Evolutionary conservation across 228 moss, liverwort and hornwort genomes (phyloP).

Genomic region (Sphagnum fallax): DNA sequence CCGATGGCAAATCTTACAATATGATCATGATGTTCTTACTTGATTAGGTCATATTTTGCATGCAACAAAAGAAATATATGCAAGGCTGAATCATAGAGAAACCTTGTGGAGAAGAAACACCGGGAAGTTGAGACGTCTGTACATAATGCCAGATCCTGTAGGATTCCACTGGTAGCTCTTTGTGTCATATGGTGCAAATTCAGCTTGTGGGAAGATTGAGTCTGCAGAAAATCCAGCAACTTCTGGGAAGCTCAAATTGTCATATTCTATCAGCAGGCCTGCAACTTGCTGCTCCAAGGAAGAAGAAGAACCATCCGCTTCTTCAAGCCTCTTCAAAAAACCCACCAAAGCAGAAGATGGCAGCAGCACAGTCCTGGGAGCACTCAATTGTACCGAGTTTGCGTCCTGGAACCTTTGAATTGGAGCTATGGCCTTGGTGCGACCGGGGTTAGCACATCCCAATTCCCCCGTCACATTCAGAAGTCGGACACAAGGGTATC

Average conservation of each 20-base stretch:
- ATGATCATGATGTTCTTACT: not conserved
- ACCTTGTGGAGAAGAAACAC: slow-evolving; percentile 77
- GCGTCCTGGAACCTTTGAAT: slow-evolving; percentile 34
- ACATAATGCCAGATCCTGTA: slow-evolving; percentile 56
- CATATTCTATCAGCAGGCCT: slow-evolving; percentile 79
- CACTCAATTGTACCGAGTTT: slow-evolving; percentile 10
- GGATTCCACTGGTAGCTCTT: slow-evolving; percentile 70
- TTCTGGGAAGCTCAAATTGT: not conserved
- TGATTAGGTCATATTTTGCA: not conserved
- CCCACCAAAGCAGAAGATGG: slow-evolving; percentile 35
- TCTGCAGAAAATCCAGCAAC: slow-evolving; percentile 61
- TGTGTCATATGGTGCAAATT: slow-evolving; percentile 66
- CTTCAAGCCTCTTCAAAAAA: slow-evolving; percentile 42
- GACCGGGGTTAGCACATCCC: slow-evolving; percentile 72
- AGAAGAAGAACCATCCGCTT: slow-evolving; percentile 12
- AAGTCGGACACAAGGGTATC: slow-evolving; percentile 83
- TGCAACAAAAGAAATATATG: not conserved
- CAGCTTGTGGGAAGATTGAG: slow-evolving; percentile 59
- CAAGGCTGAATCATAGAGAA: not conserved
- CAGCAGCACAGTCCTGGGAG: slow-evolving; percentile 52
- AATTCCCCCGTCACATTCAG: slow-evolving; percentile 82
- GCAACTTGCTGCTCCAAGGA: slow-evolving; percentile 38
- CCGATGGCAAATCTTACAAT: not conserved
- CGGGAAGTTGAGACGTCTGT: slow-evolving; percentile 56
- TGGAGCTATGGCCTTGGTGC: slow-evolving; percentile 50